These are phyloP conservation scores for Gossypium raimondii DNA, from an alignment of 345 rosid genomes.

Conservation along the genomic window DNA sequence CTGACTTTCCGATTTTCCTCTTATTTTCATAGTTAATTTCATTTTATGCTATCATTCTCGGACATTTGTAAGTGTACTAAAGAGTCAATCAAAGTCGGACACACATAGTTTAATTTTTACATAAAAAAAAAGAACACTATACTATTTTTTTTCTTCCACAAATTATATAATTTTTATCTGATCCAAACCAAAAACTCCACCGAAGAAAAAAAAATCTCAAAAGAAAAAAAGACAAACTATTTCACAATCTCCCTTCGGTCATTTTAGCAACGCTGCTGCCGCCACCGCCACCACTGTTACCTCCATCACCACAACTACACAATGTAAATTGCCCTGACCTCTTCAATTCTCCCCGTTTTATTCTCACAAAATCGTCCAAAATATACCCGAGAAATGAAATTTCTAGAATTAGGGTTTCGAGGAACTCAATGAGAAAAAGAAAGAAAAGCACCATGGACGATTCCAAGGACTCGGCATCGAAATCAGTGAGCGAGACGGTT, in stretches of 20 bases:
- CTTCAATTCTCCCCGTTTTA: not conserved
- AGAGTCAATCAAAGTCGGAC: too few species aligned
- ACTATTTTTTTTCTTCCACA: not conserved
- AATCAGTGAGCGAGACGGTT: constrained; percentile 62
- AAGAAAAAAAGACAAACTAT: not conserved
- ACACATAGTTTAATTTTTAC: too few species aligned
- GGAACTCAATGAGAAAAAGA: constrained; percentile 24
- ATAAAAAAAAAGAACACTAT: too few species aligned
- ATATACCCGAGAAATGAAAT: not conserved
- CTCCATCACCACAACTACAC: not conserved
- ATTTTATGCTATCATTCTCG: too few species aligned
- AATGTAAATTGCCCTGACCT: not conserved
- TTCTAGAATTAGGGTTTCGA: constrained; percentile 11
- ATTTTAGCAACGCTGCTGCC: not conserved
- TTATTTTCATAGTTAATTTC: too few species aligned
- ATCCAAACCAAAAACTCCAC: not conserved
- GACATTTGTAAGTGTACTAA: too few species aligned
- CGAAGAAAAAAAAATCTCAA: not conserved
- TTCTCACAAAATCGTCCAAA: not conserved
- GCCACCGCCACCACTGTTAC: not conserved
- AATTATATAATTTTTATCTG: not conserved
- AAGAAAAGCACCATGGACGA: constrained; percentile 35
- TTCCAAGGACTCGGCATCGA: constrained; percentile 47
- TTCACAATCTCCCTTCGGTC: not conserved
- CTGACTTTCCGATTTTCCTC: too few species aligned